Percentiles rank a stretch among this genome's conserved stretches.
Evolutionary conservation across 1,139 yeast genomes (phyloP).

Genomic region (Casaregolazyma lundiana): DNA sequence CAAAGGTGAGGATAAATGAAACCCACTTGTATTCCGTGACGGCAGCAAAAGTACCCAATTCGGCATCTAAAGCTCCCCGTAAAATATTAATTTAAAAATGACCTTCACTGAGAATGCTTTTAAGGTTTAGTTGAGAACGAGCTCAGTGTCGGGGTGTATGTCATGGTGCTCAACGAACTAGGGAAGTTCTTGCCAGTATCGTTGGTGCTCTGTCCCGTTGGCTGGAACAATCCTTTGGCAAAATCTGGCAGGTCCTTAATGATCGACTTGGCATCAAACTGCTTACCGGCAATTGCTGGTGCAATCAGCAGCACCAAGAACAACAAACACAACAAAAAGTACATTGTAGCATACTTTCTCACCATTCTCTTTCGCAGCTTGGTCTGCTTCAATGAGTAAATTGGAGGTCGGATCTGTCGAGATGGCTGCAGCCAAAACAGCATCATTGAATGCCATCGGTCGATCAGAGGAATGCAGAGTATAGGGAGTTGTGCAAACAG

Average conservation of each 20-base stretch:
- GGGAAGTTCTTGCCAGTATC: conserved; percentile 53
- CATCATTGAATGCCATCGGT: conserved; percentile 98
- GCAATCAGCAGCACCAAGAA: conserved; percentile 80
- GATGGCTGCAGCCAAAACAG: conserved; percentile 98
- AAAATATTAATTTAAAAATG: neutral
- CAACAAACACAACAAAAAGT: conserved; percentile 62
- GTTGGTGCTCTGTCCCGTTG: conserved; percentile 72
- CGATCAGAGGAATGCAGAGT: conserved; percentile 79
- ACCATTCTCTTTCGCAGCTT: conserved; percentile 99
- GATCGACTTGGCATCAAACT: conserved; percentile 22
- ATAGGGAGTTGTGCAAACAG: conserved; percentile 88
- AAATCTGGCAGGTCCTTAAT: conserved; percentile 36
- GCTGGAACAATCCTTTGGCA: conserved; percentile 78
- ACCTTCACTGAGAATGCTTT: neutral
- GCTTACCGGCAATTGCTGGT: conserved; percentile 63
- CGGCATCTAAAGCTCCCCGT: neutral
- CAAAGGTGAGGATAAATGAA: neutral
- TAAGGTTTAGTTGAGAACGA: conserved; percentile 28
- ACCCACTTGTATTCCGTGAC: neutral
- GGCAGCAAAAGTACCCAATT: neutral
- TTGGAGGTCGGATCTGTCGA: conserved; percentile 98
- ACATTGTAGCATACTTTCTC: conserved; percentile 83
- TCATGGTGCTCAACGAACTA: conserved; percentile 28
- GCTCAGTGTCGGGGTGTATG: conserved; percentile 28
- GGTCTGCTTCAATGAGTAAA: conserved; percentile 94